Percentiles rank a stretch among this genome's conserved stretches.
Conservation (phyloP, 1,284 basidiomycete species). For the Naganishia sp. region DNA sequence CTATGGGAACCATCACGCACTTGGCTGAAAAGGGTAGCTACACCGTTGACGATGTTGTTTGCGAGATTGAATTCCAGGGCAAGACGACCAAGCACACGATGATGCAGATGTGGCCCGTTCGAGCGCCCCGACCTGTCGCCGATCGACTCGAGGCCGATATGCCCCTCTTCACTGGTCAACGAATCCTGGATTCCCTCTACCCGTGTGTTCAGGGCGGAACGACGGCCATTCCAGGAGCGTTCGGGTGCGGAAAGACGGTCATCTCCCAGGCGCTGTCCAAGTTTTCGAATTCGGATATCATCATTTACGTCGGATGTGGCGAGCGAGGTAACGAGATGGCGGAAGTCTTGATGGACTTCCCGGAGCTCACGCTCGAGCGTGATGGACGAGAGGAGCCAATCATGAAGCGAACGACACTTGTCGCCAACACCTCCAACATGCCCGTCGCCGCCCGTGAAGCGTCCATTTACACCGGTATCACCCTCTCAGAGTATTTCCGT, state of each 20-base stretch:
- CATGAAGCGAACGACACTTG: slow-evolving; percentile 99
- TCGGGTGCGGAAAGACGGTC: slow-evolving; percentile 97
- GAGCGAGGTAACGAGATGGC: slow-evolving; percentile 98
- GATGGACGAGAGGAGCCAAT: slow-evolving; percentile 94
- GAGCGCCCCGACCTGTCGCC: slow-evolving; percentile 90
- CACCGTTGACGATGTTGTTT: slow-evolving; percentile 87
- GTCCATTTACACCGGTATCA: slow-evolving; percentile 99
- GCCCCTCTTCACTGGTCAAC: slow-evolving; percentile 93
- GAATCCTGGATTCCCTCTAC: slow-evolving; percentile 95
- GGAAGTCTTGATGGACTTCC: slow-evolving; percentile 97
- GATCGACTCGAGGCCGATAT: slow-evolving; percentile 93
- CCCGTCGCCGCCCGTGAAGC: slow-evolving; percentile 99
- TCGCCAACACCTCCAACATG: slow-evolving; percentile 99
- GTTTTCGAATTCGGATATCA: slow-evolving; percentile 99
- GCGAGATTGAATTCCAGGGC: slow-evolving; percentile 97
- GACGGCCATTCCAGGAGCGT: slow-evolving; percentile 98
- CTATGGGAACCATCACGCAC: slow-evolving; percentile 90
- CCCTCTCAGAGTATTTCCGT: slow-evolving; percentile 98
- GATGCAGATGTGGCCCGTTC: slow-evolving; percentile 99
- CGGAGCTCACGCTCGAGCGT: slow-evolving; percentile 86
- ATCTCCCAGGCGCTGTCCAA: slow-evolving; percentile 97
- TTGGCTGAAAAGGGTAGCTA: slow-evolving; percentile 96
- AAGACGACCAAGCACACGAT: slow-evolving; percentile 90
- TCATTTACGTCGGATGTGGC: slow-evolving; percentile 97
- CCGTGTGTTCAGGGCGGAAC: slow-evolving; percentile 99